Evolutionary conservation across 225 moss, liverwort and hornwort species (phyloP).

Genomic region (Bryum argenteum): DNA sequence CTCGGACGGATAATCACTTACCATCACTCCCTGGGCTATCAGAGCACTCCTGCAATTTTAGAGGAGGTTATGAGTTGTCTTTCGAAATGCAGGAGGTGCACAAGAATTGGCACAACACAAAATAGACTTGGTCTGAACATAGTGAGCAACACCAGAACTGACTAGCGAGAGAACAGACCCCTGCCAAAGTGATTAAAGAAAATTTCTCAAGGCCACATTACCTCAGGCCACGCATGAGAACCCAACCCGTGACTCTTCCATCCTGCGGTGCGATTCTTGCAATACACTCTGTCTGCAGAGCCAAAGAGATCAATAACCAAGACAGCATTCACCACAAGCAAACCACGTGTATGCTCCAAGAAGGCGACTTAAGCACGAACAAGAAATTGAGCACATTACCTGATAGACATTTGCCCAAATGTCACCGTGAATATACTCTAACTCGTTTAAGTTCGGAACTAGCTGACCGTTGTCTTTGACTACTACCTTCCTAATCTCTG

Average conservation of each 20-base stretch:
- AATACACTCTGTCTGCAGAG: conserved; percentile 82
- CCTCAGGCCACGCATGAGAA: conserved; percentile 93
- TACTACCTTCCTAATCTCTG: conserved; percentile 70
- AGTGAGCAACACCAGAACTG: conserved; percentile 19
- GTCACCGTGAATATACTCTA: conserved; percentile 79
- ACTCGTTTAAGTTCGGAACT: conserved; percentile 87
- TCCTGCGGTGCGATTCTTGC: conserved; percentile 80
- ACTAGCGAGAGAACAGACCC: conserved; percentile 26
- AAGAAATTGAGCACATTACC: conserved; percentile 44
- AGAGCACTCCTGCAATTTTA: conserved; percentile 66
- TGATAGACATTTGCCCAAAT: conserved; percentile 94
- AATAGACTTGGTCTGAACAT: conserved; percentile 12
- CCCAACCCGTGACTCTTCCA: conserved; percentile 90
- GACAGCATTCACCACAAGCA: conserved; percentile 8
- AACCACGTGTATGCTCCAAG: conserved; percentile 16
- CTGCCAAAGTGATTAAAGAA: conserved; percentile 15
- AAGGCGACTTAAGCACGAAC: conserved; percentile 16
- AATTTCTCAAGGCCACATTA: conserved; percentile 31
- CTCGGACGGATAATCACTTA: conserved; percentile 39
- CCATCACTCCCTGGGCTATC: conserved; percentile 59
- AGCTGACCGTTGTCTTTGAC: conserved; percentile 73
- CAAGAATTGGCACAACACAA: conserved; percentile 10
- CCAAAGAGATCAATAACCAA: conserved; percentile 27
- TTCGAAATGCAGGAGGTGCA: conserved; percentile 19
- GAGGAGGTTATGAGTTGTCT: conserved; percentile 25